Conservation (phyloP, 1,139 yeast genomes). For the Meyerozyma carpophila region DNA sequence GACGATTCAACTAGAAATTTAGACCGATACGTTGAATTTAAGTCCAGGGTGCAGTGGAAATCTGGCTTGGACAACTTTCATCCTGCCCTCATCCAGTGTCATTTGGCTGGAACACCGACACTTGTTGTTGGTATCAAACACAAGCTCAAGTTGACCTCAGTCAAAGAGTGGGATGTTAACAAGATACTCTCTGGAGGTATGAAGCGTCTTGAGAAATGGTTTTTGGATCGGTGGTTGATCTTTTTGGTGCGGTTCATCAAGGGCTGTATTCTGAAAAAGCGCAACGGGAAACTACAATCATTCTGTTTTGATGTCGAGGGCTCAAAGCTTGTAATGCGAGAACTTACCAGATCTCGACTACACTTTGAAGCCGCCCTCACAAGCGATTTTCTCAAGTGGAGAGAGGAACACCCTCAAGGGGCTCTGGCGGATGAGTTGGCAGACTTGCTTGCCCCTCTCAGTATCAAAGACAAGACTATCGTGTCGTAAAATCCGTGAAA, state of each 20-base stretch:
- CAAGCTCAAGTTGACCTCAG: background rate
- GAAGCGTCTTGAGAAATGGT: background rate
- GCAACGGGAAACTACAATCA: background rate
- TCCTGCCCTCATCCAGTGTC: background rate
- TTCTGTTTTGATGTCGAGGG: background rate
- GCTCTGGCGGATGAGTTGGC: background rate
- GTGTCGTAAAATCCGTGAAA: background rate
- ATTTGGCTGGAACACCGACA: background rate
- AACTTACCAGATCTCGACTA: background rate
- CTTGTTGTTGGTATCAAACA: background rate
- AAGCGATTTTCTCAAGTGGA: background rate
- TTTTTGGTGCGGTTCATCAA: background rate
- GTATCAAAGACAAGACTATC: background rate
- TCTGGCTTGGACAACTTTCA: background rate
- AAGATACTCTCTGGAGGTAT: background rate
- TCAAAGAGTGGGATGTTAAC: background rate
- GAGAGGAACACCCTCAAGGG: background rate
- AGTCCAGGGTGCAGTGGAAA: background rate
- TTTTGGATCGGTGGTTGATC: background rate
- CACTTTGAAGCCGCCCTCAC: background rate
- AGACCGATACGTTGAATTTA: background rate
- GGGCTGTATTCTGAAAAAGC: background rate
- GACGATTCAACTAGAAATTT: background rate
- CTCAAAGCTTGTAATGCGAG: background rate
- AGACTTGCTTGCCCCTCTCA: background rate